Conservation (phyloP, 345 rosid genomes). For the Populus deltoides region DNA sequence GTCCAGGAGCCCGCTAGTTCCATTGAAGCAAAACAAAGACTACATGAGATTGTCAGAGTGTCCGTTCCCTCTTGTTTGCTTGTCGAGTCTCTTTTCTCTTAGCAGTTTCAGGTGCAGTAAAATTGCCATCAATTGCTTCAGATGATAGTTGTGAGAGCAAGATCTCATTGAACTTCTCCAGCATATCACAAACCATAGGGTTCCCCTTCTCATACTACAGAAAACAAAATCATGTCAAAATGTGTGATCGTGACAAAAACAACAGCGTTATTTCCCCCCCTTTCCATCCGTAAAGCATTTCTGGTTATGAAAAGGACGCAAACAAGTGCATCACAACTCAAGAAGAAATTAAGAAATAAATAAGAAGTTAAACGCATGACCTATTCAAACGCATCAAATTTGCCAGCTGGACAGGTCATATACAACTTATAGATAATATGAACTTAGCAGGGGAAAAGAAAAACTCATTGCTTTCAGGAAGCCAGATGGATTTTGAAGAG, state of each 20-base stretch:
- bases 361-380: not conserved
- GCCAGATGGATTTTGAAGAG: not conserved
- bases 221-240: not conserved
- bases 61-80: not conserved
- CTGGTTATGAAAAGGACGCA: not conserved
- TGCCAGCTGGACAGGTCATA: not conserved
- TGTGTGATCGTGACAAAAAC: not conserved
- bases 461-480: not conserved
- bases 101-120: not conserved
- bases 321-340: not conserved
- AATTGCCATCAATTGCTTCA: too few species aligned
- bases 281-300: not conserved
- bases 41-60: not conserved
- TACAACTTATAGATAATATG: not conserved
- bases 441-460: not conserved
- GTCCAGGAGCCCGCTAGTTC: not conserved
- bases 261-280: not conserved
- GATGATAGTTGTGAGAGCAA: not conserved
- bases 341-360: too few species aligned
- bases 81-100: constrained; percentile 8
- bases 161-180: constrained; percentile 19
- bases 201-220: constrained; percentile 15
- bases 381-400: not conserved
- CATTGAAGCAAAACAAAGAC: not conserved
- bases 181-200: not conserved